These are phyloP conservation scores for Schizophyllum amplum DNA, from an alignment of 1,284 basidiomycete species.

Conservation along the genomic window DNA sequence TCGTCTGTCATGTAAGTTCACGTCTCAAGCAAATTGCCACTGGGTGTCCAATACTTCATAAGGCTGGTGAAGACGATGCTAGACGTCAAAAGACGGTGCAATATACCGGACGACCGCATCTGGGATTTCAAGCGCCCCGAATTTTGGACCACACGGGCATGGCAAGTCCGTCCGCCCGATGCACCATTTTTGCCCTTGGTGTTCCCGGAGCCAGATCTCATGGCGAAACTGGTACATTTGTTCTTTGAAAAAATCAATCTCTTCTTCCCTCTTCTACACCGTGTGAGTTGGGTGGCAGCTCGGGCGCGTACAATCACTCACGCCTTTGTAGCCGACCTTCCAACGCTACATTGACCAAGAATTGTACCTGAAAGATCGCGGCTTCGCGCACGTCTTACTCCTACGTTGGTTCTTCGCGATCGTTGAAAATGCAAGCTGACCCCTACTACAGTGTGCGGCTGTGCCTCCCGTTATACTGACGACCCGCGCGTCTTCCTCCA, in stretches of 20 bases:
- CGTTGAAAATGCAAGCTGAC: not conserved
- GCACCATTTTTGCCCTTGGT: conserved; percentile 1
- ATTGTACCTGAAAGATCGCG: conserved; percentile 1
- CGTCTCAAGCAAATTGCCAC: too few species aligned
- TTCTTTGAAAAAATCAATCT: conserved; percentile 7
- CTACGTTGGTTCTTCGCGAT: not conserved
- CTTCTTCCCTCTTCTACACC: conserved; percentile 8
- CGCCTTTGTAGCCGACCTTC: conserved; percentile 1
- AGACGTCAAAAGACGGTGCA: not conserved
- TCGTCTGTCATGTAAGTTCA: not conserved
- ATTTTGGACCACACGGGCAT: not conserved
- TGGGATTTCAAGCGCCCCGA: not conserved
- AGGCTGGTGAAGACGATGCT: not conserved
- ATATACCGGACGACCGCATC: not conserved
- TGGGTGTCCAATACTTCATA: not conserved
- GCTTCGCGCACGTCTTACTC: conserved; percentile 6
- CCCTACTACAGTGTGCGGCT: conserved; percentile 5
- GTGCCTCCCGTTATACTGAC: conserved; percentile 4
- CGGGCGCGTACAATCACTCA: not conserved
- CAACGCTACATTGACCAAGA: conserved; percentile 1
- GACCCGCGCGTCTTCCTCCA: conserved; percentile 1
- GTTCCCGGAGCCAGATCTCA: conserved; percentile 7
- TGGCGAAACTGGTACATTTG: conserved; percentile 2
- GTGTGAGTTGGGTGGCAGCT: not conserved
- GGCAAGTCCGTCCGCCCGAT: not conserved